phyloP scores from a whole-genome alignment of 1,284 basidiomycete genomes.

The Athelia sp. region DNA sequence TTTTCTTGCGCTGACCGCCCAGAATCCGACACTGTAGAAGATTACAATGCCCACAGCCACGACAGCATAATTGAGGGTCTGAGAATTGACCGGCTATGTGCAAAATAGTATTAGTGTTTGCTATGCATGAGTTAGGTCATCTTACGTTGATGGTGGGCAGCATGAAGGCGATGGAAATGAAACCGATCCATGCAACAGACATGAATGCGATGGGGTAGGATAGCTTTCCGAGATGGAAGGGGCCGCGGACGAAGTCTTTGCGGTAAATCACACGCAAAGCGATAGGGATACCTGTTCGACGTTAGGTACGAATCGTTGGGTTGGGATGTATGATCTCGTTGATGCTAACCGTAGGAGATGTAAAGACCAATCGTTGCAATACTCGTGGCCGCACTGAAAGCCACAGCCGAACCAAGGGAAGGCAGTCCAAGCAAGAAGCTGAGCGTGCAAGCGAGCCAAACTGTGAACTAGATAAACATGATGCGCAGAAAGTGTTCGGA shows the following conservation, averaged over 20 bases:
- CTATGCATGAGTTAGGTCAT: constrained; percentile 3
- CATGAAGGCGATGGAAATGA: constrained; percentile 64
- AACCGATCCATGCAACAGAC: constrained; percentile 54
- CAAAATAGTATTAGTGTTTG: not conserved
- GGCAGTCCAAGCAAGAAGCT: constrained; percentile 72
- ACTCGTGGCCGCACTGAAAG: constrained; percentile 69
- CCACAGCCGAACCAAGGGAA: constrained; percentile 64
- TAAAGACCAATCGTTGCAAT: constrained; percentile 78
- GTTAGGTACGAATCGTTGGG: not conserved
- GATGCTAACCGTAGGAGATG: constrained; percentile 55
- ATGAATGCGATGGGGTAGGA: constrained; percentile 52
- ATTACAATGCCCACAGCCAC: constrained; percentile 72
- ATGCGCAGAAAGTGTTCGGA: not conserved
- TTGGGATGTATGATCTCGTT: not conserved
- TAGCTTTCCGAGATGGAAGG: constrained; percentile 64
- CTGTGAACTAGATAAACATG: constrained; percentile 32
- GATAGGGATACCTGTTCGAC: constrained; percentile 54
- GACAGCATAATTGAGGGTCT: constrained; percentile 70
- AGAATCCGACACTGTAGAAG: constrained; percentile 55
- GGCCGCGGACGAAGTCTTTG: constrained; percentile 57
- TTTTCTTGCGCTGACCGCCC: constrained; percentile 62
- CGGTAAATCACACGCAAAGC: constrained; percentile 58
- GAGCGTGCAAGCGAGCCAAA: constrained; percentile 75
- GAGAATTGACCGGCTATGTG: constrained; percentile 52
- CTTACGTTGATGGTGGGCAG: constrained; percentile 58